A percentile compares a stretch with the other conserved stretches of the same genome.
These are phyloP conservation scores for Dothiorella sarmentorum DNA, from an alignment of 2,329 filamentous ascomycete species.

Conservation along the genomic window DNA sequence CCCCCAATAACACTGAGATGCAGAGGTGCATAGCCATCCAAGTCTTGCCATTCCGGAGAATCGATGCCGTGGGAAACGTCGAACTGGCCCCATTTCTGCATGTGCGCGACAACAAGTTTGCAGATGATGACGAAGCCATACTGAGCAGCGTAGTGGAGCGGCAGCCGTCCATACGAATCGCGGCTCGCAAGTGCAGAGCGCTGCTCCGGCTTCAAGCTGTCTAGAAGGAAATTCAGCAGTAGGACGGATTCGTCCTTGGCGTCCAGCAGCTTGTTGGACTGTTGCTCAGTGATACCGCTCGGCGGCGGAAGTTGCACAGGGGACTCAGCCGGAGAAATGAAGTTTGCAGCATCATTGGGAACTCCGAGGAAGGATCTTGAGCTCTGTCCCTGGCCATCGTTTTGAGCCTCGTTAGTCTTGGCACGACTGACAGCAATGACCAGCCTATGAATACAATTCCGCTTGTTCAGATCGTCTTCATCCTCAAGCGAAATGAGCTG, in stretches of 20 bases:
- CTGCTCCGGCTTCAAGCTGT: conserved; percentile 65
- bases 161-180: conserved; percentile 78
- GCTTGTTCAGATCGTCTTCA: conserved; percentile 85
- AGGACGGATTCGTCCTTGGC: conserved; percentile 74
- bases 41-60: conserved; percentile 83
- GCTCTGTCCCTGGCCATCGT: conserved; percentile 45
- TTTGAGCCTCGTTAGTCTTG: conserved; percentile 51
- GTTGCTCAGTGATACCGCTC: conserved; percentile 64
- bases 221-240: conserved; percentile 61
- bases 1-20: conserved; percentile 91
- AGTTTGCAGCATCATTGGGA: conserved; percentile 60
- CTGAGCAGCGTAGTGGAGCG: conserved; percentile 90
- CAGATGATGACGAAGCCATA: conserved; percentile 93
- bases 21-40: conserved; percentile 83
- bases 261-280: conserved; percentile 56
- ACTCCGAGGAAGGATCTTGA: conserved; percentile 33
- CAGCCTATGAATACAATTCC: conserved; percentile 88
- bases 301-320: conserved; percentile 61
- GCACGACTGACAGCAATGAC: conserved; percentile 88
- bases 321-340: conserved; percentile 74
- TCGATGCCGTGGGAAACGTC: conserved; percentile 83
- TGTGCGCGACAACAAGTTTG: conserved; percentile 78
- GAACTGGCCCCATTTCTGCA: conserved; percentile 87
- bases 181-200: conserved; percentile 62
- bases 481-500: conserved; percentile 73